Evolutionary conservation across 371 early-diverging fungal genomes (phyloP), one percentile per base, ranked within the genome.

Genomic region (Mortierella polycephala): DNA sequence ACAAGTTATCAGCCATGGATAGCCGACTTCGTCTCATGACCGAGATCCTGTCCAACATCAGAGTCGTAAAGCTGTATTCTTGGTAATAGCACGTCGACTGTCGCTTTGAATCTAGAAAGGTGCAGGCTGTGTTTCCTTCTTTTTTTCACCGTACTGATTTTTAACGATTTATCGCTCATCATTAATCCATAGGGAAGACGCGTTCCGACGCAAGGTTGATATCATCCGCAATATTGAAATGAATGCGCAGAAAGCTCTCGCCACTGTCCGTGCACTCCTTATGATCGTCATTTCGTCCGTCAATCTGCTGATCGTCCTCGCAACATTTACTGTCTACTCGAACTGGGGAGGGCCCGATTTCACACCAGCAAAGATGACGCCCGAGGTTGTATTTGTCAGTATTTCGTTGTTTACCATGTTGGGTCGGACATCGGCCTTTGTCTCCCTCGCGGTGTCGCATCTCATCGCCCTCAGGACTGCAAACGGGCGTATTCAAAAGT

Each of bases 21-120:
- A 60, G 49, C 20, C 75, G 82, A 0, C 62, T 82, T 14, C 68
- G 75, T 5, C 54, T 75, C 39, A 75, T 80, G 67, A 89, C 97
- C 74, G 99, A 99, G 85, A 83, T 96, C 6, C 82, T 99, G 51
- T 90, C 91, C 62, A 97, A 96, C 18, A 97, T 97, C 82, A 95
- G 94, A 82, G 94, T 96, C 42, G 92, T 96, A 81, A 96, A 96
- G 82, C 82, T 94, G 20, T 94, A 93, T 66, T 91, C 92, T 6
- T 95, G 75, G 75, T 74, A 74, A 18, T 47, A 14, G 23, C 18
- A 10, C 23, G 64, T 39, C 9, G 14, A 13, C 13, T 49, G 41
- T 47, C 46, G 37, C 50, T 40, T 14, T 52, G 30, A 4, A 30
- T 20, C 52, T 20, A 52, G 20, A 20, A 52, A 20, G 52, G 6